These are phyloP conservation scores for Xylaria sp. DNA, from an alignment of 2,329 filamentous ascomycete species.

Conservation along the genomic window DNA sequence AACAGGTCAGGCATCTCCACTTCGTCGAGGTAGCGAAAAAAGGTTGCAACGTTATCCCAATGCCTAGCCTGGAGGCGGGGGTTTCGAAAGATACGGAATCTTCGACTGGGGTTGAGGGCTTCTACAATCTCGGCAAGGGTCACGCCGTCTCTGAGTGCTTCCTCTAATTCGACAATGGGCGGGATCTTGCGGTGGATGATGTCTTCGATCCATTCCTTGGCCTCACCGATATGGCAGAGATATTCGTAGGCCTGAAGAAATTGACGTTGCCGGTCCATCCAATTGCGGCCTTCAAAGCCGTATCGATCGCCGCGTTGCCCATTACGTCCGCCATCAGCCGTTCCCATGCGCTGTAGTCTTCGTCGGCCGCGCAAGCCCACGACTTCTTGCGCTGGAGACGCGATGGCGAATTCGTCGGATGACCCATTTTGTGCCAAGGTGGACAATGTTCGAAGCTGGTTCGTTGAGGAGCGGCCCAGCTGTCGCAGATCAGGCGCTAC, in stretches of 20 bases:
- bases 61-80: constrained; percentile 91
- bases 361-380: constrained; percentile 86
- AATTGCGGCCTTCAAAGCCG: constrained; percentile 85
- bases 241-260: constrained; percentile 98
- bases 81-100: constrained; percentile 85
- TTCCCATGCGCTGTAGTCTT: constrained; percentile 78
- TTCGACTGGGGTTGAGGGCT: constrained; percentile 80
- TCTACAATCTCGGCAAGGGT: constrained; percentile 95
- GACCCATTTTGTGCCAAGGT: constrained; percentile 80
- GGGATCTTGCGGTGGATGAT: constrained; percentile 68
- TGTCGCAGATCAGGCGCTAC: constrained; percentile 79
- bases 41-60: constrained; percentile 96
- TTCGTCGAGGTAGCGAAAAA: constrained; percentile 93
- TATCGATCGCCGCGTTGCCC: constrained; percentile 62
- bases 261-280: constrained; percentile 99
- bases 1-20: constrained; percentile 95
- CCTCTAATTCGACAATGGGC: constrained; percentile 92
- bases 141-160: constrained; percentile 90
- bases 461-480: constrained; percentile 88
- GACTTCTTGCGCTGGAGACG: constrained; percentile 83
- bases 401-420: constrained; percentile 83
- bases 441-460: constrained; percentile 87
- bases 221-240: constrained; percentile 97
- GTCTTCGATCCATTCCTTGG: constrained; percentile 96
- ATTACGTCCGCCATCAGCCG: constrained; percentile 57